These are phyloP conservation scores for Alternaria viburni DNA, from an alignment of 2,329 filamentous ascomycete genomes.

Conservation along the genomic window DNA sequence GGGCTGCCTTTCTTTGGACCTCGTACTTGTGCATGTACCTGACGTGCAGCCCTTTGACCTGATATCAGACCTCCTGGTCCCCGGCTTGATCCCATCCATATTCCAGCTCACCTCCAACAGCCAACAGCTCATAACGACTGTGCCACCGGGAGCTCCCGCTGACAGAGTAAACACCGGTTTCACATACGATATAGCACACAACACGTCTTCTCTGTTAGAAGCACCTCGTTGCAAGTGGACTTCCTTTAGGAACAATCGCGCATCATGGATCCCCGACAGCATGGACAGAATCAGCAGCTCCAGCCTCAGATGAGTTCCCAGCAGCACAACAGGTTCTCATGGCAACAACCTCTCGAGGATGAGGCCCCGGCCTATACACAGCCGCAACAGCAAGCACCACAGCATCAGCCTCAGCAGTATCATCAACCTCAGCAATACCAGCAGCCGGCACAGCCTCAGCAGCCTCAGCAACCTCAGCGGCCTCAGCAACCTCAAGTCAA, in stretches of 20 bases:
- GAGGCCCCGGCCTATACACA: neutral
- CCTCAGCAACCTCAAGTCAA: slow-evolving; percentile 20
- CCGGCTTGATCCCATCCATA: slow-evolving; percentile 8
- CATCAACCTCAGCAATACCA: neutral
- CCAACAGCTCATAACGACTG: slow-evolving; percentile 4
- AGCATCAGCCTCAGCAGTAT: slow-evolving; percentile 5
- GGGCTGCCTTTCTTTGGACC: slow-evolving; percentile 20
- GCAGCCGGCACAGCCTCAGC: slow-evolving; percentile 4
- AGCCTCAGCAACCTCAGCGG: slow-evolving; percentile 6
- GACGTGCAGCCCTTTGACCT: slow-evolving; percentile 21
- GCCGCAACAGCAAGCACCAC: slow-evolving; percentile 4
- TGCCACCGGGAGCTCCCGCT: neutral
- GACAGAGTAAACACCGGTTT: neutral
- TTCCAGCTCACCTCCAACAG: slow-evolving; percentile 1
- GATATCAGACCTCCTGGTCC: slow-evolving; percentile 40
- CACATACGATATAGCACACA: neutral
- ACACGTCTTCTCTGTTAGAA: neutral
- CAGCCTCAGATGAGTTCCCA: slow-evolving; percentile 16
- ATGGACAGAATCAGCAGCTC: slow-evolving; percentile 23
- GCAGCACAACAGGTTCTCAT: slow-evolving; percentile 42
- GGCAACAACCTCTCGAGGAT: slow-evolving; percentile 38
- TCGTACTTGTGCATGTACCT: slow-evolving; percentile 33
- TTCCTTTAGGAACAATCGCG: neutral
- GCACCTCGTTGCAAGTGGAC: neutral
- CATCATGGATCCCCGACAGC: slow-evolving; percentile 34